Conservation (phyloP, 768 basidiomycete species). For the Russula earlei region DNA sequence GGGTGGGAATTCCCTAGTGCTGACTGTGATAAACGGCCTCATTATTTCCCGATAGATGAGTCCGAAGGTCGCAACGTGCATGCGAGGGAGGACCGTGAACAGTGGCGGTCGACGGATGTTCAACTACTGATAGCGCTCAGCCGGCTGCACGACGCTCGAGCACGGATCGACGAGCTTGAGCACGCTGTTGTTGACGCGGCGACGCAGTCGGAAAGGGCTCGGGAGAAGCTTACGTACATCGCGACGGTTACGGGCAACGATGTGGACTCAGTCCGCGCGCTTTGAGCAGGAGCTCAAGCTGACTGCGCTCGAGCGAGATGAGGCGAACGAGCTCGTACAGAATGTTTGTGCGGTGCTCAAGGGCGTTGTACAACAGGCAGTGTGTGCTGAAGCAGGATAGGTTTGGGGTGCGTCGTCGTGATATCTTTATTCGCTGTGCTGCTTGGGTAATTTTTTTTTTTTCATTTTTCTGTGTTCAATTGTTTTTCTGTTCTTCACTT, state of each 20-base stretch:
- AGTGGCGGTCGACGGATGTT: background rate
- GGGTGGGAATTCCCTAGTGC: background rate
- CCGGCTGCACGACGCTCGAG: conserved; percentile 1
- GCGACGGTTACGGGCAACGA: background rate
- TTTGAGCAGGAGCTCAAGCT: conserved; percentile 5
- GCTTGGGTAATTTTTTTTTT: background rate
- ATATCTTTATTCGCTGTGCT: conserved; percentile 1
- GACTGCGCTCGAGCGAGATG: background rate
- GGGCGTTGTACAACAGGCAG: conserved; percentile 1
- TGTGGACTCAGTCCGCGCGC: background rate
- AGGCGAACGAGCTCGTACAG: conserved; percentile 9
- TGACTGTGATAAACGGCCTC: too few relatives aligned
- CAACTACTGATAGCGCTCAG: conserved; percentile 6
- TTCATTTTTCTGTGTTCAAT: background rate
- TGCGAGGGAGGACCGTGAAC: background rate
- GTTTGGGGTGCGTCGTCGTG: background rate
- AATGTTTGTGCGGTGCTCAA: conserved; percentile 9
- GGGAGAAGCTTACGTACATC: conserved; percentile 9
- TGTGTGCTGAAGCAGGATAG: background rate
- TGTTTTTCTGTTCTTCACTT: background rate
- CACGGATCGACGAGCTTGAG: conserved; percentile 13
- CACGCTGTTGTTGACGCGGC: conserved; percentile 1
- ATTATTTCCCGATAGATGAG: background rate
- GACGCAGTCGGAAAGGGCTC: conserved; percentile 8
- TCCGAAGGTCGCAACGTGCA: background rate